These are phyloP conservation scores for Mucor irregularis DNA, from an alignment of 371 early-diverging fungal genomes.

Conservation along the genomic window DNA sequence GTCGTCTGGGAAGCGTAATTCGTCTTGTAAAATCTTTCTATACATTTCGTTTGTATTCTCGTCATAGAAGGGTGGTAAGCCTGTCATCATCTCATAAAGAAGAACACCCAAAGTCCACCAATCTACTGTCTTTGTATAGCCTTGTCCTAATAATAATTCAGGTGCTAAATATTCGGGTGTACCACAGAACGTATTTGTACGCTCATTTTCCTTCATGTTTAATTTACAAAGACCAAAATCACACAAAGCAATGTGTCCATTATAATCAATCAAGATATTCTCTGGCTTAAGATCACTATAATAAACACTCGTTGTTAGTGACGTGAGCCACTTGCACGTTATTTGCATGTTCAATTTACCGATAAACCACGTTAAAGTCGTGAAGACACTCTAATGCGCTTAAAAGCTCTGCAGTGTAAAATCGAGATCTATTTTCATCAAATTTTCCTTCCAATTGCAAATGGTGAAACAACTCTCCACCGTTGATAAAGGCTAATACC, in stretches of 20 bases:
- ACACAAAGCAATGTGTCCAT: constrained; percentile 96
- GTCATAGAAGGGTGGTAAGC: constrained; percentile 95
- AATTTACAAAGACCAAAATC: constrained; percentile 98
- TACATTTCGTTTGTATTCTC: constrained; percentile 97
- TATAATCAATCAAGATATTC: constrained; percentile 94
- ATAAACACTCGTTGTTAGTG: too few relatives aligned
- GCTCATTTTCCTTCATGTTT: constrained; percentile 90
- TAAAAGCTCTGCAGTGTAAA: constrained; percentile 76
- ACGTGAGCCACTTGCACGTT: not conserved
- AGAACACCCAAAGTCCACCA: constrained; percentile 99
- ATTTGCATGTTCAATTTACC: constrained; percentile 31
- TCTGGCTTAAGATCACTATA: constrained; percentile 93
- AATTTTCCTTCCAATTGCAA: constrained; percentile 80
- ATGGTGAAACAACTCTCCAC: constrained; percentile 95
- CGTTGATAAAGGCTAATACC: constrained; percentile 91
- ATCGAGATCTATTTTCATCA: constrained; percentile 63
- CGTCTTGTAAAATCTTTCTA: constrained; percentile 85
- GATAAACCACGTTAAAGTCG: constrained; percentile 85
- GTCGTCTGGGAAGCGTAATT: constrained; percentile 84
- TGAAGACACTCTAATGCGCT: constrained; percentile 89
- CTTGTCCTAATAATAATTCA: constrained; percentile 89
- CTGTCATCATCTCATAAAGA: constrained; percentile 95
- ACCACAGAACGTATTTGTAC: constrained; percentile 97
- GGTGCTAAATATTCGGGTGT: constrained; percentile 99
- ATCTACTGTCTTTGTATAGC: constrained; percentile 95